A percentile compares a stretch with the other conserved stretches of the same genome.
These are phyloP conservation scores for Alternaria dauci DNA, from an alignment of 2,329 filamentous ascomycete species.

Conservation along the genomic window DNA sequence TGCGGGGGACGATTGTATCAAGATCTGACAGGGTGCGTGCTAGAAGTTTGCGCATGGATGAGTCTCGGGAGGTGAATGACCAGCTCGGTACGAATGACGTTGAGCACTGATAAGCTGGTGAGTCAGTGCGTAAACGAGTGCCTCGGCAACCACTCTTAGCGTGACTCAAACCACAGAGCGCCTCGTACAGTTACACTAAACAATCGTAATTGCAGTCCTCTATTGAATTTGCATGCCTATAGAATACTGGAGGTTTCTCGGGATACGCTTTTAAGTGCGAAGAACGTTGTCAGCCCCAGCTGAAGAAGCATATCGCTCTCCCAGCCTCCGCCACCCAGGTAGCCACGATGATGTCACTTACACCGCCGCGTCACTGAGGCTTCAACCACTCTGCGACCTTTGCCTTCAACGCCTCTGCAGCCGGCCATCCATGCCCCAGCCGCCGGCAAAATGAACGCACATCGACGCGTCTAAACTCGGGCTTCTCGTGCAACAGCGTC, in stretches of 20 bases:
- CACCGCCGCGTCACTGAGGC: not conserved
- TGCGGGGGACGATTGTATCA: not conserved
- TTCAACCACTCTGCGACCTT: constrained; percentile 9
- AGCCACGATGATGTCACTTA: not conserved
- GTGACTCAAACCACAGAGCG: not conserved
- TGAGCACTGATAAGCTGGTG: not conserved
- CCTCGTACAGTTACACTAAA: not conserved
- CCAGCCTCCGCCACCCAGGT: not conserved
- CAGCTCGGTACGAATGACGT: not conserved
- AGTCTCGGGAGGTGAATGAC: not conserved
- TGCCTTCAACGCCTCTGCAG: constrained; percentile 9
- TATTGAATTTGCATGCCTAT: not conserved
- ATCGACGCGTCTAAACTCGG: constrained; percentile 11
- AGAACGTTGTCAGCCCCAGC: not conserved
- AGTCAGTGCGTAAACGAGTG: not conserved
- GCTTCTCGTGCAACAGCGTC: constrained; percentile 13
- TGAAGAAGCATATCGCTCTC: not conserved
- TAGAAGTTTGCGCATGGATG: not conserved
- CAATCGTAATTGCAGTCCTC: not conserved
- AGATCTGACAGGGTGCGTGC: not conserved
- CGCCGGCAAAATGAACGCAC: not conserved
- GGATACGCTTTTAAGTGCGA: not conserved
- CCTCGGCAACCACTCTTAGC: not conserved
- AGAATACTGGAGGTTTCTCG: not conserved
- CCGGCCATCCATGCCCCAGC: constrained; percentile 13